Conservation (phyloP, 2,329 filamentous ascomycete species). For the Ophiostoma perfectum region DNA sequence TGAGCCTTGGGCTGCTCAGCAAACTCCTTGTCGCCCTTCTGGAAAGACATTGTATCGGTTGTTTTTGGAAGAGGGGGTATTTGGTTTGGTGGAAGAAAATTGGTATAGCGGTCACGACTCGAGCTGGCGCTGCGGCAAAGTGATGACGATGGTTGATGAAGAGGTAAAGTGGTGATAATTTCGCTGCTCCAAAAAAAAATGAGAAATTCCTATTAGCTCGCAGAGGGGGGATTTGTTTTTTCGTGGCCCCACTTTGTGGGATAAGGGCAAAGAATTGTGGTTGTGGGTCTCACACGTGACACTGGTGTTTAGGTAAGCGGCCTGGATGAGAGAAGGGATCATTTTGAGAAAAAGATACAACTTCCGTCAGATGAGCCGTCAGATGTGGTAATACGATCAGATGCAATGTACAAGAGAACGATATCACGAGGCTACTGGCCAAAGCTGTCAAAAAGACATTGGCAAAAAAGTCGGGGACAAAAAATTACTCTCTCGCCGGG, state of each 20-base stretch:
- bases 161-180: constrained; percentile 12
- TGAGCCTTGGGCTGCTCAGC: constrained; percentile 64
- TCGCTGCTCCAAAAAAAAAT: neutral
- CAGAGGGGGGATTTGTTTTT: constrained; percentile 3
- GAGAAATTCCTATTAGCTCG: neutral
- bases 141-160: constrained; percentile 25
- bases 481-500: constrained; percentile 21
- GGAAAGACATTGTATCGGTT: constrained; percentile 72
- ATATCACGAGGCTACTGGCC: neutral
- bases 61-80: constrained; percentile 7
- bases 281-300: neutral
- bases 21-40: constrained; percentile 92
- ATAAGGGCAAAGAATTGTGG: neutral
- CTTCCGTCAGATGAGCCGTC: neutral
- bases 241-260: constrained; percentile 4
- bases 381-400: neutral
- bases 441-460: neutral
- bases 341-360: neutral
- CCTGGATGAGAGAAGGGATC: no score
- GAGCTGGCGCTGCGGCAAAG: constrained; percentile 29
- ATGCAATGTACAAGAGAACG: neutral
- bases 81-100: constrained; percentile 6
- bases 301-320: neutral
- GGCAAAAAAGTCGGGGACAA: neutral
- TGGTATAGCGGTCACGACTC: constrained; percentile 27